Percentiles rank a stretch among this genome's conserved stretches.
Conservation (phyloP, 352 stramenopile species). For the Pythium biforme region DNA sequence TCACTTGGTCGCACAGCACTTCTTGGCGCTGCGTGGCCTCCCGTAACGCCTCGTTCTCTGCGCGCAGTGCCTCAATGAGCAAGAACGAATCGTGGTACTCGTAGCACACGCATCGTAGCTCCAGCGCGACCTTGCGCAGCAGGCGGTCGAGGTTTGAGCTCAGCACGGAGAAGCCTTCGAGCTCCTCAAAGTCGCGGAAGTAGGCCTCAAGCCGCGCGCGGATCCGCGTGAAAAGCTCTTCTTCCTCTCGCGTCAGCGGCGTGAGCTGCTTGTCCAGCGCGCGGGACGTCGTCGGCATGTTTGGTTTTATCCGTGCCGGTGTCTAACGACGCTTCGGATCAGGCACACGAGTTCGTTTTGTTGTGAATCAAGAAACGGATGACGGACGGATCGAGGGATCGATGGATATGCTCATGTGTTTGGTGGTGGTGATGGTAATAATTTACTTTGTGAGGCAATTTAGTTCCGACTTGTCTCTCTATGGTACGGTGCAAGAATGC, state of each 20-base stretch:
- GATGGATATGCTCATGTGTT: no score
- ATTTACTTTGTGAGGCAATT: background rate
- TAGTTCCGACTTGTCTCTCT: background rate
- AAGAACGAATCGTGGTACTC: slow-evolving; percentile 26
- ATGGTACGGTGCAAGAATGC: slow-evolving; percentile 1
- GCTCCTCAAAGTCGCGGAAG: slow-evolving; percentile 41
- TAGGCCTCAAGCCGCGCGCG: slow-evolving; percentile 31
- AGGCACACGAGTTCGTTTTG: no score
- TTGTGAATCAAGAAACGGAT: background rate
- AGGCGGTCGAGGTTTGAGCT: slow-evolving; percentile 34
- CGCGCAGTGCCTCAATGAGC: slow-evolving; percentile 28
- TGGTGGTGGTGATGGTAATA: background rate
- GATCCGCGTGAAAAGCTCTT: slow-evolving; percentile 35
- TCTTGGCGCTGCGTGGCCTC: slow-evolving; percentile 6
- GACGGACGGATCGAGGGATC: background rate
- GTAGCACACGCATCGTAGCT: slow-evolving; percentile 38
- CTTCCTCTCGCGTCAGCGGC: slow-evolving; percentile 35
- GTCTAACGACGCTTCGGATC: slow-evolving; percentile 3
- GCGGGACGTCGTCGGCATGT: slow-evolving; percentile 24
- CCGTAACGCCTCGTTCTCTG: slow-evolving; percentile 10
- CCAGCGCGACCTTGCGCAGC: slow-evolving; percentile 34
- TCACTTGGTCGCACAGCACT: slow-evolving; percentile 36
- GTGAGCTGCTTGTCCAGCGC: slow-evolving; percentile 25
- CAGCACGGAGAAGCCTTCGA: slow-evolving; percentile 41
- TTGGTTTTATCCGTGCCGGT: no score